A percentile compares a stretch with the other conserved stretches of the same genome.
These are phyloP conservation scores for Talaromyces thailandensis DNA, from an alignment of 495 filamentous ascomycete genomes.

Conservation along the genomic window DNA sequence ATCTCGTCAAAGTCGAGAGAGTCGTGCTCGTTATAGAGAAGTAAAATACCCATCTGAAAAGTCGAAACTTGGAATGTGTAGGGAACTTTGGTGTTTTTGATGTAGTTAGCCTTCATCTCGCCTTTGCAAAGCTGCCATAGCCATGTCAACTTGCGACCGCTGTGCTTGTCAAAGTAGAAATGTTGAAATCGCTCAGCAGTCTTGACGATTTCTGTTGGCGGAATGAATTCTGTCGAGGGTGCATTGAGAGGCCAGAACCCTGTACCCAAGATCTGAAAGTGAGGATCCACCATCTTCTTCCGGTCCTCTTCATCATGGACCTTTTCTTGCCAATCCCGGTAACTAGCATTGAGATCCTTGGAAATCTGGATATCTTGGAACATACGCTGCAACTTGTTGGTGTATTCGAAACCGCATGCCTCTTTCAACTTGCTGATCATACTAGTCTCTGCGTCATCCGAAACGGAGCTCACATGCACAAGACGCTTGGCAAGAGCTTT, in stretches of 20 bases:
- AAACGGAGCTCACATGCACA: slow-evolving; percentile 88
- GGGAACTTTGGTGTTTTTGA: slow-evolving; percentile 75
- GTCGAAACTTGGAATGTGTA: slow-evolving; percentile 98
- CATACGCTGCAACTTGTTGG: slow-evolving; percentile 98
- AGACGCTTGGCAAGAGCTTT: slow-evolving; percentile 91
- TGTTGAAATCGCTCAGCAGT: slow-evolving; percentile 81
- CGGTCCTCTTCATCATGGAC: slow-evolving; percentile 52
- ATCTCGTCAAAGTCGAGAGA: slow-evolving; percentile 84
- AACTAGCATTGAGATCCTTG: slow-evolving; percentile 85
- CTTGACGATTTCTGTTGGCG: slow-evolving; percentile 73
- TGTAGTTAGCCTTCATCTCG: slow-evolving; percentile 89
- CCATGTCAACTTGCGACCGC: slow-evolving; percentile 92
- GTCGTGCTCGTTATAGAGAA: slow-evolving; percentile 90
- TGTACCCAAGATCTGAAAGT: slow-evolving; percentile 85
- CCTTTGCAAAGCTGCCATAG: slow-evolving; percentile 98
- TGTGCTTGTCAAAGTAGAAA: slow-evolving; percentile 95
- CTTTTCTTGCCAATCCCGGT: slow-evolving; percentile 61
- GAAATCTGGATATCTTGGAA: slow-evolving; percentile 99
- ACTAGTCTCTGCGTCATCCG: slow-evolving; percentile 94
- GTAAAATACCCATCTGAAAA: slow-evolving; percentile 94
- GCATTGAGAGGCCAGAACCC: slow-evolving; percentile 94
- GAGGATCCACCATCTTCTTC: slow-evolving; percentile 58
- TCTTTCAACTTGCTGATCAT: slow-evolving; percentile 99
- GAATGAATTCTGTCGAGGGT: slow-evolving; percentile 75
- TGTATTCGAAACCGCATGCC: slow-evolving; percentile 97